Evolutionary conservation across 305 asterid genomes (phyloP).

Genomic region (Solanum hybrid): DNA sequence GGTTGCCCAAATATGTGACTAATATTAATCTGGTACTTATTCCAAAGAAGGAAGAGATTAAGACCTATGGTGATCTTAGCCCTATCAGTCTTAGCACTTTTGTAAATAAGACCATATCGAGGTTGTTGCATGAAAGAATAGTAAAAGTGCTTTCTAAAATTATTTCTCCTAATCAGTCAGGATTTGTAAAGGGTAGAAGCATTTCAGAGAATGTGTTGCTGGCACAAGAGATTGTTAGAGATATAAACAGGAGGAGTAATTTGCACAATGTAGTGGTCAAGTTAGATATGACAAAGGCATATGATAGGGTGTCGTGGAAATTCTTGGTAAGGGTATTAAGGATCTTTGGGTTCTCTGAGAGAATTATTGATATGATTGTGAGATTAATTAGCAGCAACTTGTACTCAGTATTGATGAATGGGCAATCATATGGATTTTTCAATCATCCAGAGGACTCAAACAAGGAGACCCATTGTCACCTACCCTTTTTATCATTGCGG

Average conservation of each 20-base stretch:
- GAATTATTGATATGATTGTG: not conserved
- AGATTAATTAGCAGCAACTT: too few species aligned
- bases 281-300: not conserved
- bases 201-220: too few species aligned
- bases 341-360: not conserved
- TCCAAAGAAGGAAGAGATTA: not conserved
- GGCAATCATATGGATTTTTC: too few species aligned
- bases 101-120: not conserved
- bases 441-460: not conserved
- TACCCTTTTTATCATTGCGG: too few species aligned
- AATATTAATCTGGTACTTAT: not conserved
- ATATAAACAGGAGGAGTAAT: too few species aligned
- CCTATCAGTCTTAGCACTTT: not conserved
- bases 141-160: too few species aligned
- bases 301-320: not conserved
- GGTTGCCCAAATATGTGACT: not conserved
- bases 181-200: too few species aligned
- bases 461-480: not conserved
- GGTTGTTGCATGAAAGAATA: not conserved
- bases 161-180: too few species aligned
- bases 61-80: not conserved
- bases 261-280: not conserved
- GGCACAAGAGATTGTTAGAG: too few species aligned
- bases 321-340: not conserved
- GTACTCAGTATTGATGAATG: not conserved